phyloP scores from a whole-genome alignment of 2,329 filamentous ascomycete genomes.

The Cadophora sp. region DNA sequence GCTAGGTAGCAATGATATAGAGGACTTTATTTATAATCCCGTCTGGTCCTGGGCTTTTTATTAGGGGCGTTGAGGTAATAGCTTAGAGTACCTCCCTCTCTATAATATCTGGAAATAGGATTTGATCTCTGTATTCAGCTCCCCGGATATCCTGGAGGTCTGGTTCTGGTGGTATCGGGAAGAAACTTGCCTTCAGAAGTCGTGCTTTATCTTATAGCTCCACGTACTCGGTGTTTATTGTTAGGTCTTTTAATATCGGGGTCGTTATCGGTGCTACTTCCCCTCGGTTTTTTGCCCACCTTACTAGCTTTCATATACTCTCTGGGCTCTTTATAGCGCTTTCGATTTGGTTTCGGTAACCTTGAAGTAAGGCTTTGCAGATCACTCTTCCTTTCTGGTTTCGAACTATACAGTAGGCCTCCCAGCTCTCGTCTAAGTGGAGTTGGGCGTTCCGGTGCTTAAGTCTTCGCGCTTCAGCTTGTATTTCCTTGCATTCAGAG shows the following conservation, averaged over 20 bases:
- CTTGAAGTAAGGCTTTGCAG: background rate
- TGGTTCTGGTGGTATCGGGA: no score
- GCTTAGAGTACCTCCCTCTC: conserved; percentile 27
- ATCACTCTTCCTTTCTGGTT: conserved; percentile 13
- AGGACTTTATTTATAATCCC: conserved; percentile 31
- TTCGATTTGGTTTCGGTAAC: no score
- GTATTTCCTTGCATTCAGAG: conserved; percentile 8
- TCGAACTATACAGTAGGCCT: background rate
- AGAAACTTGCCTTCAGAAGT: no score
- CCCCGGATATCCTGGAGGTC: conserved; percentile 31
- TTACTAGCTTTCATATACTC: background rate
- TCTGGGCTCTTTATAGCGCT: no score
- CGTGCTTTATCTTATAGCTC: no score
- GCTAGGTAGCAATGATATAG: conserved; percentile 16
- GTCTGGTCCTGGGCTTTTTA: conserved; percentile 32
- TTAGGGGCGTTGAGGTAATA: conserved; percentile 20
- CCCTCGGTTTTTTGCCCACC: background rate
- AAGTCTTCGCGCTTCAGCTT: background rate
- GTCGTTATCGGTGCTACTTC: background rate
- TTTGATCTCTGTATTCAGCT: conserved; percentile 18
- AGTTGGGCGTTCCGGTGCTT: background rate
- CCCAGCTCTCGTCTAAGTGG: conserved; percentile 10
- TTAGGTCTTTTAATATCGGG: background rate
- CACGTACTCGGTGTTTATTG: background rate
- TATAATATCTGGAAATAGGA: conserved; percentile 26